Percentiles rank a stretch among this genome's conserved stretches.
Conservation (phyloP, 2,329 filamentous ascomycete genomes). For the Aspergillus pseudonomiae region DNA sequence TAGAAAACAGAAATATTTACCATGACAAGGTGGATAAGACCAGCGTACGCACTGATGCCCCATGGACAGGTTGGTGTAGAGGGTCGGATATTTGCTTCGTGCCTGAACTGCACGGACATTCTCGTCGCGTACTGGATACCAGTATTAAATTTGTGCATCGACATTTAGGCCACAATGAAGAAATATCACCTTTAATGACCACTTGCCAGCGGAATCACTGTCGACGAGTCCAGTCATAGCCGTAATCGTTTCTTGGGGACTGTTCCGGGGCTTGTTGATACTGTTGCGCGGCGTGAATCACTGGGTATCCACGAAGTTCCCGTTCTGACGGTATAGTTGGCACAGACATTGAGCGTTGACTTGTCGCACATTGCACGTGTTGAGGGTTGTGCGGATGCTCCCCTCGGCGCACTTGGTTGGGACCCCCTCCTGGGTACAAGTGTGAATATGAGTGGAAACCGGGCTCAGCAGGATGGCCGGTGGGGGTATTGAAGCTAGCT, state of each 20-base stretch:
- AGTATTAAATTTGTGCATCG: neutral
- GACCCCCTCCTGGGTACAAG: conserved; percentile 17
- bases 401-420: conserved; percentile 19
- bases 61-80: neutral
- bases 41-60: neutral
- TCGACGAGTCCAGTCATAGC: conserved; percentile 23
- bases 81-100: neutral
- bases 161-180: neutral
- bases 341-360: conserved; percentile 27
- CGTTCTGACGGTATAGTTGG: conserved; percentile 18
- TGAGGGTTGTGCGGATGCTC: conserved; percentile 13
- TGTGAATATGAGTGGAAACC: conserved; percentile 25
- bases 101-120: too few species aligned
- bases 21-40: neutral
- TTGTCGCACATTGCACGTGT: conserved; percentile 19
- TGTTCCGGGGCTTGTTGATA: conserved; percentile 18
- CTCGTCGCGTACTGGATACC: neutral
- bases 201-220: conserved; percentile 11
- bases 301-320: conserved; percentile 18
- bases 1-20: neutral
- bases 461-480: conserved; percentile 21
- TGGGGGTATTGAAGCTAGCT: conserved; percentile 23
- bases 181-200: neutral
- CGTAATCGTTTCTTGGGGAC: conserved; percentile 17
- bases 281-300: conserved; percentile 16